phyloP scores from a whole-genome alignment of 176 grass and related monocot genomes.

The Bothriochloa decipiens region DNA sequence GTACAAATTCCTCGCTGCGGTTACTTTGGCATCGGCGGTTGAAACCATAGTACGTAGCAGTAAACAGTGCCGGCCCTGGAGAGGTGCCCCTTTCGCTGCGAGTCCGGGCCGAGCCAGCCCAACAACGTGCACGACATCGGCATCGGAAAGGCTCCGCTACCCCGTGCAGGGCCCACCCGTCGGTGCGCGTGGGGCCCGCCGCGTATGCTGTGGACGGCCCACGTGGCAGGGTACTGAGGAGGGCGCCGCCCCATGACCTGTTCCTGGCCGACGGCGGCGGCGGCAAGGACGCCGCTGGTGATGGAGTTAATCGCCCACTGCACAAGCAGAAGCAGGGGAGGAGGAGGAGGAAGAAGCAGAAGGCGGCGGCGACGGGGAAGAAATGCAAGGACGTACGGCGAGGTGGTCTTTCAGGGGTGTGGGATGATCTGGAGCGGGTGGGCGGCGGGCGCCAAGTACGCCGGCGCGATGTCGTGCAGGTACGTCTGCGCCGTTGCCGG shows the following conservation, averaged over 20 bases:
- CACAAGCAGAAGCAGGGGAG: background rate
- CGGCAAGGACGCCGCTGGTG: background rate
- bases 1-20: background rate
- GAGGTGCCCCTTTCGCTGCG: too few species aligned
- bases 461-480: slow-evolving; percentile 41
- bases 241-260: slow-evolving; percentile 17
- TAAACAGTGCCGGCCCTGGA: too few species aligned
- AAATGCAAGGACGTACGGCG: background rate
- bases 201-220: background rate
- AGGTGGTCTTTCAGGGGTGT: background rate
- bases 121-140: too few species aligned
- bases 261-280: too few species aligned
- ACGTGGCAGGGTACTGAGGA: slow-evolving; percentile 20
- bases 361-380: background rate
- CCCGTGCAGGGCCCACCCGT: background rate
- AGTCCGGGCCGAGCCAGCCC: too few species aligned
- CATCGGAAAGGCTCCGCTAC: too few species aligned
- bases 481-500: slow-evolving; percentile 10
- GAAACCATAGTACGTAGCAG: background rate
- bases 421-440: slow-evolving; percentile 44
- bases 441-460: slow-evolving; percentile 36
- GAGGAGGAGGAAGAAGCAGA: background rate
- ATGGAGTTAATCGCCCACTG: background rate
- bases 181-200: background rate
- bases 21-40: background rate